Percentiles rank a stretch among this genome's conserved stretches.
Conservation (phyloP, 2,329 filamentous ascomycete species). For the Cercospora brassicicola region DNA sequence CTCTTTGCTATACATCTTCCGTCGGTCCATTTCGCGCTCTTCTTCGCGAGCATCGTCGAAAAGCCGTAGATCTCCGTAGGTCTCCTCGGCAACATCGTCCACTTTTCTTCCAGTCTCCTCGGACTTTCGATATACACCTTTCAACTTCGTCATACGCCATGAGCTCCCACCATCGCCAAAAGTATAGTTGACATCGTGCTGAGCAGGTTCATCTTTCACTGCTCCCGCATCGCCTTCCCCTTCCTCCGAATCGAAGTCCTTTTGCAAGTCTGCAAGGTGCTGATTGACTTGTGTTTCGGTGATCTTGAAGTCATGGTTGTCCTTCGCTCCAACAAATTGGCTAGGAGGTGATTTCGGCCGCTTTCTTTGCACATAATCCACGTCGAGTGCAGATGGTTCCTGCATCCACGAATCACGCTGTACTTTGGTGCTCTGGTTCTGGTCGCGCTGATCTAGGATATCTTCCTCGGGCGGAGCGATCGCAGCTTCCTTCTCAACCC, state of each 20-base stretch:
- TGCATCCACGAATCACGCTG: slow-evolving; percentile 94
- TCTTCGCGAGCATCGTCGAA: slow-evolving; percentile 95
- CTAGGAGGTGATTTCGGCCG: slow-evolving; percentile 51
- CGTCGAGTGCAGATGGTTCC: slow-evolving; percentile 73
- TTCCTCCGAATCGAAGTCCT: slow-evolving; percentile 51
- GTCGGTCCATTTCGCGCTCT: slow-evolving; percentile 81
- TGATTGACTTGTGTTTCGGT: slow-evolving; percentile 81
- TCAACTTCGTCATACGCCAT: slow-evolving; percentile 96
- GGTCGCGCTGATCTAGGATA: slow-evolving; percentile 46
- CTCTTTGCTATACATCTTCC: slow-evolving; percentile 77
- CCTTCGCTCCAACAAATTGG: slow-evolving; percentile 50
- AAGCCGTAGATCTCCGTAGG: slow-evolving; percentile 75
- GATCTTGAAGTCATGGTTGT: slow-evolving; percentile 68
- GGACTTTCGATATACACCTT: slow-evolving; percentile 76
- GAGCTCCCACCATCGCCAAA: slow-evolving; percentile 88
- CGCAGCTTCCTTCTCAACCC: slow-evolving; percentile 48
- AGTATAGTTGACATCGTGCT: slow-evolving; percentile 70
- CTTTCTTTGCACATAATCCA: slow-evolving; percentile 74
- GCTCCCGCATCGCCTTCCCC: slow-evolving; percentile 47
- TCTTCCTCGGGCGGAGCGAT: slow-evolving; percentile 45
- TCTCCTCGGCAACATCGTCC: slow-evolving; percentile 79
- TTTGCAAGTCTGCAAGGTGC: slow-evolving; percentile 62
- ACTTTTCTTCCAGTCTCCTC: slow-evolving; percentile 70
- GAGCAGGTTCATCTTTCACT: slow-evolving; percentile 54
- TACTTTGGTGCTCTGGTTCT: slow-evolving; percentile 44